Percentiles rank a stretch among this genome's conserved stretches.
phyloP scores from a whole-genome alignment of 306 rosid species.

The Castanopsis chinensis region DNA sequence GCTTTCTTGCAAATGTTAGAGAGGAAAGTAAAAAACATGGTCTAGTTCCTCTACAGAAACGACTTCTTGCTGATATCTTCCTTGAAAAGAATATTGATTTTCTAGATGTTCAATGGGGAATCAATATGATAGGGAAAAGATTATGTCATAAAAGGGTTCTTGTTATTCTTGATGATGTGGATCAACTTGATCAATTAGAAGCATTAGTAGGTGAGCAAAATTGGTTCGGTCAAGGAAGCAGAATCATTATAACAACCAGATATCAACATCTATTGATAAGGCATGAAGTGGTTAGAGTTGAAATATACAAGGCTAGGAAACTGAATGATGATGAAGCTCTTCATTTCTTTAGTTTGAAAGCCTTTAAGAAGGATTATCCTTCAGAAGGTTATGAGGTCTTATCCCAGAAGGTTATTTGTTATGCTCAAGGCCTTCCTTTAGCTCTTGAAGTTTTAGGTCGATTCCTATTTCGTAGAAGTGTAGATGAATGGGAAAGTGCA shows the following conservation, averaged over 20 bases:
- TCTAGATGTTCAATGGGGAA: neutral
- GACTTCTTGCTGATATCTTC: neutral
- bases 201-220: neutral
- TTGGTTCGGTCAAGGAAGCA: slow-evolving; percentile 3
- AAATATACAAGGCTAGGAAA: neutral
- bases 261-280: neutral
- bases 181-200: too few species aligned
- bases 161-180: too few species aligned
- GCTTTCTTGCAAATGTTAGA: too few species aligned
- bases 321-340: neutral
- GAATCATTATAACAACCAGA: slow-evolving; percentile 9
- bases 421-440: neutral
- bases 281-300: neutral
- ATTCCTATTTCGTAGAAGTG: neutral
- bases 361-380: neutral
- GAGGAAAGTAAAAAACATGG: too few species aligned
- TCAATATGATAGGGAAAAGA: neutral
- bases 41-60: too few species aligned
- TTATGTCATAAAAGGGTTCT: too few species aligned
- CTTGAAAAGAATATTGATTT: neutral
- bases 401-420: neutral
- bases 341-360: neutral
- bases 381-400: neutral
- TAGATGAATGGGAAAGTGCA: neutral
- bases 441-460: too few species aligned